Conservation (phyloP, 805 yeast genomes). For the Brettanomyces sp. region DNA sequence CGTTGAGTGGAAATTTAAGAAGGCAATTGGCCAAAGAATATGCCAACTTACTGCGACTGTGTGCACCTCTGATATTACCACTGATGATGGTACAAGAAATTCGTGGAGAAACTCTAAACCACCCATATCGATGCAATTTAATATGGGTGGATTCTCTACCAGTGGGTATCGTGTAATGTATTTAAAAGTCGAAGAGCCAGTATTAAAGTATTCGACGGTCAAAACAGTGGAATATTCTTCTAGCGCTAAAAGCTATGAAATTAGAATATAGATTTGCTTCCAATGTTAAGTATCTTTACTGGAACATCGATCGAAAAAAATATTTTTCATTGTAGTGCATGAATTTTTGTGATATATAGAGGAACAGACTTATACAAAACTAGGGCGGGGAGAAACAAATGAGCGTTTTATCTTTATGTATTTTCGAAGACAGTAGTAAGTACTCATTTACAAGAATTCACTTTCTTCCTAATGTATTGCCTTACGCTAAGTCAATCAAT, state of each 20-base stretch:
- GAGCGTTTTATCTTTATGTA: no score
- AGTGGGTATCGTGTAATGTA: constrained; percentile 70
- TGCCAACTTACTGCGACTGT: constrained; percentile 1
- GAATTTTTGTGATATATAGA: no score
- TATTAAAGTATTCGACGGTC: constrained; percentile 53
- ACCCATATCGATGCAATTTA: constrained; percentile 64
- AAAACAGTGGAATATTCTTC: constrained; percentile 84
- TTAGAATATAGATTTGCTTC: background rate
- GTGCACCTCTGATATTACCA: constrained; percentile 4
- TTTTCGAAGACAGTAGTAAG: no score
- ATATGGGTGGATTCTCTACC: constrained; percentile 62
- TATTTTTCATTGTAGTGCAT: no score
- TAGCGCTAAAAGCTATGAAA: constrained; percentile 70
- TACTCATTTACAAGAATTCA: no score
- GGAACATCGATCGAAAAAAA: no score
- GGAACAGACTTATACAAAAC: no score
- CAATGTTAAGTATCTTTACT: no score
- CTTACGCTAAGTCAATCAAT: no score
- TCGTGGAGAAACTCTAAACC: constrained; percentile 63
- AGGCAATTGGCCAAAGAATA: constrained; percentile 1
- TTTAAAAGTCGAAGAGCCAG: constrained; percentile 48
- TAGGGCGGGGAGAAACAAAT: no score
- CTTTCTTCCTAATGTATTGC: no score
- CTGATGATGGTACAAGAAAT: constrained; percentile 11
- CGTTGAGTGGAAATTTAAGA: constrained; percentile 3